Conservation (phyloP, 257 asterid species). For the Nyctanthes arbortristis region DNA sequence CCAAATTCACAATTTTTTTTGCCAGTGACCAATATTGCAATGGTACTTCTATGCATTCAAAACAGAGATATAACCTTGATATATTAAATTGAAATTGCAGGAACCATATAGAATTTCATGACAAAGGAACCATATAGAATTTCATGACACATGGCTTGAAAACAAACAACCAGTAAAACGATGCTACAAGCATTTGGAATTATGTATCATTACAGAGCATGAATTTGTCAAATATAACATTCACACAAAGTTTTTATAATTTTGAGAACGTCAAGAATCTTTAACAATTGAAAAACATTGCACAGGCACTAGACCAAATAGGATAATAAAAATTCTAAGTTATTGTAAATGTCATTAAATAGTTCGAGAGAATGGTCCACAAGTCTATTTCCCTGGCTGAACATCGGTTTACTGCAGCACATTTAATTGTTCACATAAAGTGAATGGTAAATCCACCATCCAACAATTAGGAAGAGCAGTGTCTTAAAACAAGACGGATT, state of each 20-base stretch:
- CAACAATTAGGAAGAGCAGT: not conserved
- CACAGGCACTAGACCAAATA: not conserved
- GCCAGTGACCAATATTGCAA: not conserved
- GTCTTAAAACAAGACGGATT: conserved; percentile 17
- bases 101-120: not conserved
- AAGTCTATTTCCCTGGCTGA: not conserved
- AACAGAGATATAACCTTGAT: not conserved
- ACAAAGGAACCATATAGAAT: too few relatives aligned
- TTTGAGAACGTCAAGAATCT: not conserved
- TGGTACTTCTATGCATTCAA: not conserved
- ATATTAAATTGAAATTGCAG: not conserved
- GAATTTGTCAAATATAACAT: not conserved
- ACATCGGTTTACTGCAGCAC: not conserved
- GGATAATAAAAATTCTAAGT: not conserved
- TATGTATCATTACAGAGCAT: not conserved
- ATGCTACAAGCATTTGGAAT: not conserved
- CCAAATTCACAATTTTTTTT: not conserved
- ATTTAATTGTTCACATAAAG: not conserved
- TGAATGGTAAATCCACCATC: not conserved
- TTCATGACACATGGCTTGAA: not conserved
- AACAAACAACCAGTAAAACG: not conserved
- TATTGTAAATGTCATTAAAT: not conserved
- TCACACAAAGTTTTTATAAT: not conserved
- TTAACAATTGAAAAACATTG: not conserved
- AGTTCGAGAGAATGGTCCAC: not conserved